Evolutionary conservation across 192 early-diverging fungal species (phyloP), one percentile per base, ranked within the genome.

Genomic region (Globomyces pollinis-pini): DNA sequence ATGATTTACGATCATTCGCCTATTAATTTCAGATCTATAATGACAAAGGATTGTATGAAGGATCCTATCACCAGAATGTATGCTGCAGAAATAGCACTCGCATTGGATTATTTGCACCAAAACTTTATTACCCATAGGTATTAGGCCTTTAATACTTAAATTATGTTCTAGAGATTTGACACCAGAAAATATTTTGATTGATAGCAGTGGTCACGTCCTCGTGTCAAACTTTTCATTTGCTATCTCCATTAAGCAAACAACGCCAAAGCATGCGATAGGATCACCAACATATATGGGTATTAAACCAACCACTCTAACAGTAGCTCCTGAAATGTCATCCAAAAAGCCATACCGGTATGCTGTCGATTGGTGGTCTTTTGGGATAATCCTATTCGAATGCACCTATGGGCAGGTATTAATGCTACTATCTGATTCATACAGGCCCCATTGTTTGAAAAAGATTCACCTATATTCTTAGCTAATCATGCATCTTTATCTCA

Each of bases 321-420:
- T 15, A 70, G 70, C 60, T 49, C 71, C 70, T 24, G 67, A 74
- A 44, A 68, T 75, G 18, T 35, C 63, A 9, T 5, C 11, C 41
- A 58, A 58, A 12, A 75, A 76, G 34, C 28, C 38, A 16, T 64
- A 58, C 16, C 35, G 36, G 0, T 59, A 66, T 38, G 81, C 80
- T 34, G 88, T 93, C 9, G 95, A 98, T 69, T 98, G 91, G 91
- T 98, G 95, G 95, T 85, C 86, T 16, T 61, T 98, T 26, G 95
- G 95, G 8, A 84, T 98, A 18, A 83, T 54, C 28, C 61, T 79
- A 45, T 88, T 78, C 49, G 86, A 88, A 57, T 64, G 84, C 13
- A 61, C 84, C 2, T 88, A 81, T 64, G 84, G 85, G 32, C 78
- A 80, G 71, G 85, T 87, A 76, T 24, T 5, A 15, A 8, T 36